Evolutionary conservation across 2,329 filamentous ascomycete genomes (phyloP).

Genomic region (Mycosphaerella sp.): DNA sequence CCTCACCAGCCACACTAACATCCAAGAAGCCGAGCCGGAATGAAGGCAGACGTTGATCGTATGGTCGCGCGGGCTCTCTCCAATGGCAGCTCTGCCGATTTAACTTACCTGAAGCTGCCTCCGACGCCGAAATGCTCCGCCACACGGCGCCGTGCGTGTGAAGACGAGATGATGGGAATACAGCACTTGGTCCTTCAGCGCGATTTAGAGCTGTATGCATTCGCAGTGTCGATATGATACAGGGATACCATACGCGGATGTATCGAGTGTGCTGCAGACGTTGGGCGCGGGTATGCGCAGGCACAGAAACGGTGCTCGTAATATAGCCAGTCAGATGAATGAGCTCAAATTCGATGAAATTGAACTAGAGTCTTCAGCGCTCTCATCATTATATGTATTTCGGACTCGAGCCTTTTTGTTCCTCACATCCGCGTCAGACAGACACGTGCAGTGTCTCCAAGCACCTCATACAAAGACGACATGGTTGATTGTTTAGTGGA

Average conservation of each 20-base stretch:
- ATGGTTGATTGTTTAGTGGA: too few relatives aligned
- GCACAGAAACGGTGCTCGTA: not conserved
- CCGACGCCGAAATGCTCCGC: not conserved
- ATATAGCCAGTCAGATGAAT: not conserved
- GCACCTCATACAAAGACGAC: not conserved
- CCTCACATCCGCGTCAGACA: too few relatives aligned
- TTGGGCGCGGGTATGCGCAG: not conserved
- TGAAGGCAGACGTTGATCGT: not conserved
- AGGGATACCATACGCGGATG: not conserved
- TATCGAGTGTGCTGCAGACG: not conserved
- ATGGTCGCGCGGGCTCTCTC: not conserved
- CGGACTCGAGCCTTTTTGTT: too few relatives aligned
- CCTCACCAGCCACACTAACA: constrained; percentile 5
- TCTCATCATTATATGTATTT: too few relatives aligned
- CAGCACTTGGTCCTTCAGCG: not conserved
- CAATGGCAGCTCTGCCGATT: not conserved
- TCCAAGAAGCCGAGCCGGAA: not conserved
- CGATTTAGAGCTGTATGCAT: not conserved
- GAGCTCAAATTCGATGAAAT: not conserved
- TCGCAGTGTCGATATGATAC: not conserved
- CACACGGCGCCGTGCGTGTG: not conserved
- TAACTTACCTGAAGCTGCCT: constrained; percentile 1
- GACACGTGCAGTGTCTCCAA: not conserved
- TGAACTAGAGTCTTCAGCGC: too few relatives aligned
- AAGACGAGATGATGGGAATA: not conserved